Evolutionary conservation across 768 basidiomycete genomes (phyloP), one percentile per base, ranked within the genome.

Genomic region (Pleurotus tuoliensis): DNA sequence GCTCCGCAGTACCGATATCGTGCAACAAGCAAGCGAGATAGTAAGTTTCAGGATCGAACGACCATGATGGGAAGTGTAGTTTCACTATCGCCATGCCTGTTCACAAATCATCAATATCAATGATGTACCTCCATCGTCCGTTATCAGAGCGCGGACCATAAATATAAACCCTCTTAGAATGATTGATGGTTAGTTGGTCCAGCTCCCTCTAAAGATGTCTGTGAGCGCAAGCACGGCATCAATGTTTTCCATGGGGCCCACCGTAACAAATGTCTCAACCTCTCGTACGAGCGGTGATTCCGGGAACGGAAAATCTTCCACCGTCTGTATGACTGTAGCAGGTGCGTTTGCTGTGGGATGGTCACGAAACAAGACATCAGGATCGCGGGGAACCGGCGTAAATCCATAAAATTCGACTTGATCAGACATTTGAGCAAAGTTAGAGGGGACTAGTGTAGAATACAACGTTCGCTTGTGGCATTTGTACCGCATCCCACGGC

Each of bases 21-120:
- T 82, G 81, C 57, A 82, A 68, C 22, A 82, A 68, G 60, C 79
- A 81, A 30, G 77, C 68, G 37, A 82, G 69, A 64, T 76, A 81
- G 65, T 79, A 80, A 22, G 79, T 77, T 70, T 80, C 76, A n/a
- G 47, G 45, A 39, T 47, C 56, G 66, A 73, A 79, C n/a, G 67
- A 57, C 77, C 78, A 80, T 8, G 67, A 56, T 13, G 76, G 76
- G 62, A 82, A 81, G 61, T 80, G 78, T 4, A 69, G 73, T 61
- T 70, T 69, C 9, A 69, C 72, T 39, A 82, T 70, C 12, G 81
- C 79, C 11, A 76, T 71, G n/a, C 77, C 81, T 82, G 59, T 27
- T 12, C 41, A 41, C 9, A 25, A 15, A n/a, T n/a, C 15, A 46
- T 16, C 43, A 44, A 34, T 55, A 30, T 39, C 41, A 44, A 34